Percentiles rank a stretch among this genome's conserved stretches.
Conservation (phyloP, 1,139 yeast species). For the Candida freyschussii region DNA sequence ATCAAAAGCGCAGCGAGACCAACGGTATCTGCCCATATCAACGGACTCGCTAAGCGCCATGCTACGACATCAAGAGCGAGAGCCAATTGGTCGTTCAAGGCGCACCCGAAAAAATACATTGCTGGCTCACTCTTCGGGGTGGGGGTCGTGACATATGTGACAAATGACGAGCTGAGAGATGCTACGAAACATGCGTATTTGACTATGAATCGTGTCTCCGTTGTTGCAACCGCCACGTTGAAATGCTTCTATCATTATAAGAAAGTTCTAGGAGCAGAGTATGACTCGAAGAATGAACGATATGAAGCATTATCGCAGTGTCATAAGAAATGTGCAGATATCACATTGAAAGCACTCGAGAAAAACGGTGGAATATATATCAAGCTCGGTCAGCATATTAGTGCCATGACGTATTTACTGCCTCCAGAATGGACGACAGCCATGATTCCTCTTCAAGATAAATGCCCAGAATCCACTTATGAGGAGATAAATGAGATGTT, state of each 20-base stretch:
- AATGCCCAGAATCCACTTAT: slow-evolving; percentile 76
- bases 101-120: slow-evolving; percentile 10
- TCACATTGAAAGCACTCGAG: slow-evolving; percentile 76
- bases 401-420: slow-evolving; percentile 84
- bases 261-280: slow-evolving; percentile 45
- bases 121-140: slow-evolving; percentile 9
- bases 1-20: too few species aligned
- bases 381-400: slow-evolving; percentile 89
- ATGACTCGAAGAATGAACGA: slow-evolving; percentile 45
- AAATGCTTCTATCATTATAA: slow-evolving; percentile 65
- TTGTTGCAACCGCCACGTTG: slow-evolving; percentile 58
- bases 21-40: slow-evolving; percentile 1
- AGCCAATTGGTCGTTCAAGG: slow-evolving; percentile 27
- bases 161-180: slow-evolving; percentile 36
- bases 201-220: slow-evolving; percentile 52
- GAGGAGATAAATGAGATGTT: slow-evolving; percentile 69
- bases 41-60: too few species aligned
- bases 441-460: slow-evolving; percentile 88
- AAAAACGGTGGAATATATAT: slow-evolving; percentile 89
- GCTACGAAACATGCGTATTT: slow-evolving; percentile 30
- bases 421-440: slow-evolving; percentile 95
- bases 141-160: slow-evolving; percentile 27
- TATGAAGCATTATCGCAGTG: slow-evolving; percentile 51
- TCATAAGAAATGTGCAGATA: slow-evolving; percentile 71
- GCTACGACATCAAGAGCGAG: too few species aligned